phyloP scores from a whole-genome alignment of 208 protist species.

The Leishmania turanica region DNA sequence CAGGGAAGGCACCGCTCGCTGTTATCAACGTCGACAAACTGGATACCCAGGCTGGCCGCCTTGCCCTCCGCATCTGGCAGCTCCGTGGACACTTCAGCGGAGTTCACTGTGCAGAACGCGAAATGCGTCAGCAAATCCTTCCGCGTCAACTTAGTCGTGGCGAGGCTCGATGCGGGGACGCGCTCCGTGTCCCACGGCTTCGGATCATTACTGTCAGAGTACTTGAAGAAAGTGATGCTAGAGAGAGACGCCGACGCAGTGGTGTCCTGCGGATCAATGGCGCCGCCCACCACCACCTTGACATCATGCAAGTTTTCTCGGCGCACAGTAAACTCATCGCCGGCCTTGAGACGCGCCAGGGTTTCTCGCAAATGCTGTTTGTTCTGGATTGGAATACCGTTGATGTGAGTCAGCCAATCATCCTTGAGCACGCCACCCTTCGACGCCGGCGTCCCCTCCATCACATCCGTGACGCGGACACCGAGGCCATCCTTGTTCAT shows the following conservation, averaged over 20 bases:
- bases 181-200: slow-evolving; percentile 74
- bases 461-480: slow-evolving; percentile 85
- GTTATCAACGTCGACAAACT: slow-evolving; percentile 78
- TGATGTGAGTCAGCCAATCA: slow-evolving; percentile 91
- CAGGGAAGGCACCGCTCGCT: slow-evolving; percentile 52
- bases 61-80: slow-evolving; percentile 40
- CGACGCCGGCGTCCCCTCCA: slow-evolving; percentile 77
- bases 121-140: slow-evolving; percentile 71
- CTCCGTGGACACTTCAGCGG: slow-evolving; percentile 7
- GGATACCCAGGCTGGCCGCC: slow-evolving; percentile 57
- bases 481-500: slow-evolving; percentile 90
- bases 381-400: slow-evolving; percentile 65
- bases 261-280: slow-evolving; percentile 66
- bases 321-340: slow-evolving; percentile 83
- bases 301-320: slow-evolving; percentile 87
- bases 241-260: slow-evolving; percentile 61
- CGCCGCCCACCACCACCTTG: slow-evolving; percentile 83
- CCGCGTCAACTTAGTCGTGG: slow-evolving; percentile 34
- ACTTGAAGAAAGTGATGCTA: slow-evolving; percentile 82
- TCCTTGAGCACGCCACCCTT: slow-evolving; percentile 84
- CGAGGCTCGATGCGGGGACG: slow-evolving; percentile 27
- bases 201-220: slow-evolving; percentile 32
- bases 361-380: slow-evolving; percentile 81
- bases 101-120: slow-evolving; percentile 57
- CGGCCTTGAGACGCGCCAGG: slow-evolving; percentile 62